Conservation (phyloP, 495 filamentous ascomycete genomes). For the Sporormia fimetaria region DNA sequence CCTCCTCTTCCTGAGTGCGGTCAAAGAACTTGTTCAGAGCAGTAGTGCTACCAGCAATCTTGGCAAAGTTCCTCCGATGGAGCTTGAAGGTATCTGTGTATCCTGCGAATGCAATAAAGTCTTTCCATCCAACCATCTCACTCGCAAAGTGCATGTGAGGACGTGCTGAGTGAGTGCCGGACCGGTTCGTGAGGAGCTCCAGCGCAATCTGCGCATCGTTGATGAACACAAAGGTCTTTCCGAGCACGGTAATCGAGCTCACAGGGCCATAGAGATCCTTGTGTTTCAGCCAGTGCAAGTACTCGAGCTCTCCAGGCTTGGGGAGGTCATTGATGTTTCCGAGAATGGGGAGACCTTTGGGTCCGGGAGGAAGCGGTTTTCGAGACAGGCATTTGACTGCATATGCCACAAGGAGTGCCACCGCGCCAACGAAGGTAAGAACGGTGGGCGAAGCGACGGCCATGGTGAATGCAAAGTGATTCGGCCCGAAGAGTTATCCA, state of each 20-base stretch:
- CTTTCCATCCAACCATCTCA: slow-evolving; percentile 14
- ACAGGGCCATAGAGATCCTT: slow-evolving; percentile 15
- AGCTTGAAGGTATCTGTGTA: slow-evolving; percentile 10
- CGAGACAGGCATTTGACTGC: too few species aligned
- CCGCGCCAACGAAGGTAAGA: slow-evolving; percentile 5
- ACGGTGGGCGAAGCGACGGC: slow-evolving; percentile 6
- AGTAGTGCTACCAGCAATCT: slow-evolving; percentile 1
- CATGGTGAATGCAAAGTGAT: slow-evolving; percentile 1
- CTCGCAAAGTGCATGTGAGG: slow-evolving; percentile 2
- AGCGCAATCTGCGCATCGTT: slow-evolving; percentile 18
- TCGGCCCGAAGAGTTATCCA: too few species aligned
- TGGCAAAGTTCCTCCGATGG: slow-evolving; percentile 11
- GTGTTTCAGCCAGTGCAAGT: slow-evolving; percentile 13
- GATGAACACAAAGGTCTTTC: slow-evolving; percentile 23
- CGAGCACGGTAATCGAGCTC: slow-evolving; percentile 21
- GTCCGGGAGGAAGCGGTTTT: slow-evolving; percentile 14
- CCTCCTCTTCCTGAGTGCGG: slow-evolving; percentile 11
- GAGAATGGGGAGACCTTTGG: slow-evolving; percentile 12
- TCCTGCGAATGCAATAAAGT: slow-evolving; percentile 3
- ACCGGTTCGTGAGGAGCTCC: slow-evolving; percentile 18
- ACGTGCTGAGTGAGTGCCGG: slow-evolving; percentile 2
- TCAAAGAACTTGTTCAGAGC: neutral
- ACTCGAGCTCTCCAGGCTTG: slow-evolving; percentile 1
- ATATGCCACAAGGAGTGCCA: neutral
- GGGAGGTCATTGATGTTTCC: slow-evolving; percentile 18